phyloP scores from a whole-genome alignment of 2,329 filamentous ascomycete species.

The Arthrobotrys sinensis region DNA sequence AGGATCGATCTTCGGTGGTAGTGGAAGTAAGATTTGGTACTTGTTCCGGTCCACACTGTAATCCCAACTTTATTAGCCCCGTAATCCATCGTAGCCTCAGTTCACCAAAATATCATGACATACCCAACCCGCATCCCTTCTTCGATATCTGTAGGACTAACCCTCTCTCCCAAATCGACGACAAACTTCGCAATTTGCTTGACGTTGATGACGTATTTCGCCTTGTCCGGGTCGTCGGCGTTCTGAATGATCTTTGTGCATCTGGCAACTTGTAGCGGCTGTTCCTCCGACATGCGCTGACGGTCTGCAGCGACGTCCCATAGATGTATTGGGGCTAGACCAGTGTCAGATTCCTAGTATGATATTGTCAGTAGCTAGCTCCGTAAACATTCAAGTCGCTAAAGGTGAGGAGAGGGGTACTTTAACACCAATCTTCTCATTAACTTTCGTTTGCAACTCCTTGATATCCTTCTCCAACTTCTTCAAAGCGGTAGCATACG shows the following conservation, averaged over 20 bases:
- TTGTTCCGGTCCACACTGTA: slow-evolving; percentile 92
- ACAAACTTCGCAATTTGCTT: slow-evolving; percentile 99
- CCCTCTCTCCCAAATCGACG: slow-evolving; percentile 95
- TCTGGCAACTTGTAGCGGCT: slow-evolving; percentile 94
- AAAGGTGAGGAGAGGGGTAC: slow-evolving; percentile 67
- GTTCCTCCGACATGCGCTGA: slow-evolving; percentile 98
- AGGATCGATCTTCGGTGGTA: slow-evolving; percentile 98
- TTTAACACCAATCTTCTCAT: slow-evolving; percentile 96
- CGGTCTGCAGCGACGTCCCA: slow-evolving; percentile 98
- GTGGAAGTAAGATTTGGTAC: slow-evolving; percentile 96
- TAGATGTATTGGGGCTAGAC: slow-evolving; percentile 95
- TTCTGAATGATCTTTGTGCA: slow-evolving; percentile 99
- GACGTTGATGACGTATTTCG: slow-evolving; percentile 99
- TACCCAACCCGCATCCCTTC: slow-evolving; percentile 97
- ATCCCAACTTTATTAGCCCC: slow-evolving; percentile 63
- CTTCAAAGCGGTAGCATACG: slow-evolving; percentile 93
- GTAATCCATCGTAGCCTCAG: not conserved
- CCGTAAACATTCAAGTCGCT: not conserved
- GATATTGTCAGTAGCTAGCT: slow-evolving; percentile 27
- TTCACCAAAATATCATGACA: slow-evolving; percentile 63
- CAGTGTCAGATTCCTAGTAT: slow-evolving; percentile 94
- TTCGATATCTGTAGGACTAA: slow-evolving; percentile 98
- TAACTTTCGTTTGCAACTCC: slow-evolving; percentile 96
- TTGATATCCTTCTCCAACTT: slow-evolving; percentile 99
- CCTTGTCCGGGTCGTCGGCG: slow-evolving; percentile 95